Evolutionary conservation across 1,284 basidiomycete genomes (phyloP).

Genomic region (Austroboletus rostrupii): DNA sequence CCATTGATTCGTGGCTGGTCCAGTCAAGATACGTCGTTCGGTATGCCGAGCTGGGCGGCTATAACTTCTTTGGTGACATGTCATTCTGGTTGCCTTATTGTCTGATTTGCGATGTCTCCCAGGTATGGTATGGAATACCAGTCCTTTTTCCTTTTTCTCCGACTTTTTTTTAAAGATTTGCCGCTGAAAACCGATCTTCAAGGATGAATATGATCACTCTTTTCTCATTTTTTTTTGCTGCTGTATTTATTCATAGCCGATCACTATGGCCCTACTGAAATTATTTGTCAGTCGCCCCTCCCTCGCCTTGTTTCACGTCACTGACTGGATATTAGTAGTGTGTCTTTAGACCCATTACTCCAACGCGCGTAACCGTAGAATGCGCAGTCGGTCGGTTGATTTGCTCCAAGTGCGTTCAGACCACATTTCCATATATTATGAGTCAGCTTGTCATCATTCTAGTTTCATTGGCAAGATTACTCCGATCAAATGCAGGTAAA

Average conservation of each 20-base stretch:
- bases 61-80: constrained; percentile 64
- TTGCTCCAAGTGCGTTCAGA: constrained; percentile 61
- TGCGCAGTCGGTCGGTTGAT: constrained; percentile 51
- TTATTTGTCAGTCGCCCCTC: constrained; percentile 52
- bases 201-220: constrained; percentile 15
- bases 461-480: constrained; percentile 85
- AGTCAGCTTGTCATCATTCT: not conserved
- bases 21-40: constrained; percentile 51
- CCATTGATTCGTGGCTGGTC: too few species aligned
- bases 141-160: constrained; percentile 14
- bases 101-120: not conserved
- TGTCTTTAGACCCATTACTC: constrained; percentile 57
- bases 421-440: not conserved
- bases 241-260: constrained; percentile 50
- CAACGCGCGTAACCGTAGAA: constrained; percentile 57
- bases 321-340: constrained; percentile 54
- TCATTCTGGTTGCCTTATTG: too few species aligned
- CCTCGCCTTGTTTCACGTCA: not conserved
- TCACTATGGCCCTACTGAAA: constrained; percentile 77
- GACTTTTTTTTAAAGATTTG: constrained; percentile 9
- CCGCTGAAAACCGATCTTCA: constrained; percentile 1
- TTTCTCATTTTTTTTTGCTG: not conserved
- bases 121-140: constrained; percentile 51
- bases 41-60: constrained; percentile 65
- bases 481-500: constrained; percentile 74